Evolutionary conservation across 768 basidiomycete genomes (phyloP).

Genomic region (Tylopilus sp.): DNA sequence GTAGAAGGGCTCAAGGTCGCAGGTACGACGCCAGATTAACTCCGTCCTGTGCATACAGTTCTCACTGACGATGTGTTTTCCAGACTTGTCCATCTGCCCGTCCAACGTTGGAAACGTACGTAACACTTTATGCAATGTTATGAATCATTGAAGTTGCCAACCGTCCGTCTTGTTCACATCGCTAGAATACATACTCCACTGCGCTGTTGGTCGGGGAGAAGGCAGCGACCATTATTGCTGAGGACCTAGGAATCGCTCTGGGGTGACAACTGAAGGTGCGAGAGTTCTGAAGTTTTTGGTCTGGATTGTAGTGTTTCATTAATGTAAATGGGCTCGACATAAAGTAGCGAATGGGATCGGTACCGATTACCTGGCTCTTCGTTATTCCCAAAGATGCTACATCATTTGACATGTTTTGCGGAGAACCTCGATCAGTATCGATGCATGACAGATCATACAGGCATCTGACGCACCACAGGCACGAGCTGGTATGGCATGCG

Average conservation of each 20-base stretch:
- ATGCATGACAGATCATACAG: too few relatives aligned
- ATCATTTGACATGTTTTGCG: too few relatives aligned
- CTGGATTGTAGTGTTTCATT: background rate
- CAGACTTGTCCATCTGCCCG: constrained; percentile 38
- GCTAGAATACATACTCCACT: constrained; percentile 42
- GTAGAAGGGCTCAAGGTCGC: constrained; percentile 58
- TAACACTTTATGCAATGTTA: background rate
- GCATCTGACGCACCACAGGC: too few relatives aligned
- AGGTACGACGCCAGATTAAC: constrained; percentile 31
- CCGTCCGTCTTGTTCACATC: background rate
- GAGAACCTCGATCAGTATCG: too few relatives aligned
- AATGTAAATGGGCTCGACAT: too few relatives aligned
- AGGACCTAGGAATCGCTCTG: constrained; percentile 36
- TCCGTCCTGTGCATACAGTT: background rate
- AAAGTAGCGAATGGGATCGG: too few relatives aligned
- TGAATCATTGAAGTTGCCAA: background rate
- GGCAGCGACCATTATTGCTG: constrained; percentile 55
- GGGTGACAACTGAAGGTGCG: background rate
- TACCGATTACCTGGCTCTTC: too few relatives aligned
- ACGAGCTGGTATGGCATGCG: too few relatives aligned
- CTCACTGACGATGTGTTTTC: background rate
- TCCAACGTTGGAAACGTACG: constrained; percentile 25
- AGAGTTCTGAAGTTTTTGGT: background rate
- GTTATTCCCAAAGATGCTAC: too few relatives aligned
- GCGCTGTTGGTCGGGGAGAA: constrained; percentile 55